These are phyloP conservation scores for Leptographium galeiforme DNA, from an alignment of 2,329 filamentous ascomycete genomes.

Conservation along the genomic window DNA sequence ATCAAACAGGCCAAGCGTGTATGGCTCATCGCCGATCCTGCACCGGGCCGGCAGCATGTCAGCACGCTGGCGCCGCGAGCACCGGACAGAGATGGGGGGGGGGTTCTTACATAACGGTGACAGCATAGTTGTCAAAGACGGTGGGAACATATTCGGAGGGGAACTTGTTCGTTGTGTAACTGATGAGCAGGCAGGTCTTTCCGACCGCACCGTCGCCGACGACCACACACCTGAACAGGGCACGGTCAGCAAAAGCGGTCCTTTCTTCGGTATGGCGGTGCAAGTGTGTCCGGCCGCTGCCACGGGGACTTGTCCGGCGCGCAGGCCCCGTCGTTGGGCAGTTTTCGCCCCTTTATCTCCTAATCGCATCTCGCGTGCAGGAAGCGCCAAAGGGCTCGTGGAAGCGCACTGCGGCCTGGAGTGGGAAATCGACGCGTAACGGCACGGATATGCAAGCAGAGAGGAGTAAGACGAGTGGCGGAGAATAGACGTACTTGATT, in stretches of 20 bases:
- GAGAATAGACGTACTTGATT: slow-evolving; percentile 40
- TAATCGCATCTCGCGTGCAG: background rate
- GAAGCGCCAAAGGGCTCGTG: background rate
- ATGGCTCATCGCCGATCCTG: slow-evolving; percentile 98
- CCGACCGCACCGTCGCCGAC: slow-evolving; percentile 98
- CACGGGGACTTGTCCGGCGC: background rate
- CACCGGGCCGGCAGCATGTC: background rate
- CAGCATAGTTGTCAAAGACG: slow-evolving; percentile 98
- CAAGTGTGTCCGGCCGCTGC: background rate
- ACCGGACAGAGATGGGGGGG: background rate
- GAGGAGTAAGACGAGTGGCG: slow-evolving; percentile 10
- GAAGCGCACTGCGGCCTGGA: background rate
- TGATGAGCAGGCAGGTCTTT: slow-evolving; percentile 98
- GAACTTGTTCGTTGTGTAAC: slow-evolving; percentile 99
- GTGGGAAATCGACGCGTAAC: background rate
- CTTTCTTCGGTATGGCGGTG: background rate
- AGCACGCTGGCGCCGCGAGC: background rate
- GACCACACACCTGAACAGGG: slow-evolving; percentile 71
- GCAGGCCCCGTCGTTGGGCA: background rate
- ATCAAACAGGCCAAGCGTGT: slow-evolving; percentile 94
- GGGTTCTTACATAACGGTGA: slow-evolving; percentile 89
- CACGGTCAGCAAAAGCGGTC: slow-evolving; percentile 1
- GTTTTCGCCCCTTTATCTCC: background rate
- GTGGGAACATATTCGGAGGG: slow-evolving; percentile 99
- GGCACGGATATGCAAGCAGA: background rate